Evolutionary conservation across 495 filamentous ascomycete genomes (phyloP).

Genomic region (Xylaria longipes): DNA sequence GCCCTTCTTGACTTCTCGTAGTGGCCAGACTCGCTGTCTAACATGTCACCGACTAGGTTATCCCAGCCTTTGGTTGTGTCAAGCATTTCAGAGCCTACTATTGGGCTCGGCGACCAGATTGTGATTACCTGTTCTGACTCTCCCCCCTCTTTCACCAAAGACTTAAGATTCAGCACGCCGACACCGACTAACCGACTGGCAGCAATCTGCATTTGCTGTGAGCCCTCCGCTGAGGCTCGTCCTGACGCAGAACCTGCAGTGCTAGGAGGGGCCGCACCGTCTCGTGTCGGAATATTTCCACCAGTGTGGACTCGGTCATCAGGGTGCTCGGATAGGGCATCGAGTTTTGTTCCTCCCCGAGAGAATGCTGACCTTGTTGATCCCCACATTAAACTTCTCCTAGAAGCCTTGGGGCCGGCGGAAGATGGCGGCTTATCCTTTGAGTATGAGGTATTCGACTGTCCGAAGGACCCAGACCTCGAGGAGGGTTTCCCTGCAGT

Average conservation of each 20-base stretch:
- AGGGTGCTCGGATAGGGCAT: constrained; percentile 55
- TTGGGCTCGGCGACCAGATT: constrained; percentile 73
- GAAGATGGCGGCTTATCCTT: constrained; percentile 53
- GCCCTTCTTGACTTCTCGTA: constrained; percentile 74
- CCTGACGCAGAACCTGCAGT: constrained; percentile 59
- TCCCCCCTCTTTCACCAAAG: constrained; percentile 74
- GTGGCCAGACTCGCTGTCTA: constrained; percentile 72
- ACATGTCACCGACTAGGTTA: constrained; percentile 72
- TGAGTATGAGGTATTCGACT: constrained; percentile 43
- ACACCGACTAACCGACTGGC: constrained; percentile 74
- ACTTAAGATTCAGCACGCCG: constrained; percentile 80
- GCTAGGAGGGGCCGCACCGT: constrained; percentile 58
- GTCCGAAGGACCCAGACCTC: constrained; percentile 48
- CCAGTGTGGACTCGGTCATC: constrained; percentile 46
- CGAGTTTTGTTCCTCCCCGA: constrained; percentile 54
- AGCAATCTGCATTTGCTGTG: constrained; percentile 46
- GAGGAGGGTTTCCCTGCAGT: constrained; percentile 54
- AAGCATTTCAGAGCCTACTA: constrained; percentile 52
- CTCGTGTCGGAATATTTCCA: constrained; percentile 46
- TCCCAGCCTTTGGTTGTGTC: constrained; percentile 76
- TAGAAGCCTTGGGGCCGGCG: constrained; percentile 62
- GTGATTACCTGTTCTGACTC: constrained; percentile 79
- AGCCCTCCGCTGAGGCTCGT: constrained; percentile 53
- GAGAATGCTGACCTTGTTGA: constrained; percentile 55
- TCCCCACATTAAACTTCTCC: constrained; percentile 87